Evolutionary conservation across 2,329 filamentous ascomycete species (phyloP).

Genomic region (Ophiostoma pallidulum): DNA sequence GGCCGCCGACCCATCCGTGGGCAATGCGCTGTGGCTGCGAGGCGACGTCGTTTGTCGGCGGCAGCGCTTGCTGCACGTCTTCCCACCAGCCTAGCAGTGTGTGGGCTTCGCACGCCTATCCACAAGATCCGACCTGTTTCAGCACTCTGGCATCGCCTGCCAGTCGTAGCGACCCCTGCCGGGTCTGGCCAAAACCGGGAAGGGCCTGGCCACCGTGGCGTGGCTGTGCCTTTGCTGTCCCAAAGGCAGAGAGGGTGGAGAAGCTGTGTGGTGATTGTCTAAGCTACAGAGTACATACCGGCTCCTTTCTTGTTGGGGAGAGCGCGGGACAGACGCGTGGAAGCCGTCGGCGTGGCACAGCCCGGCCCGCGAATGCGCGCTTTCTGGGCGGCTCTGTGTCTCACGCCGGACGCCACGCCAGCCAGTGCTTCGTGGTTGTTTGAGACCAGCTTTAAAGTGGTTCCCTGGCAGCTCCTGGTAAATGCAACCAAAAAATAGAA

Average conservation of each 20-base stretch:
- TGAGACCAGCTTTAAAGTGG: too few species aligned
- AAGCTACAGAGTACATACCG: too few species aligned
- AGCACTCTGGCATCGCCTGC: not conserved
- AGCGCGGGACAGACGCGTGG: too few species aligned
- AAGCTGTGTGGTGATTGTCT: not conserved
- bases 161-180: not conserved
- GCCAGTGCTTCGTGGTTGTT: not conserved
- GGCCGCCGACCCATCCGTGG: not conserved
- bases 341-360: not conserved
- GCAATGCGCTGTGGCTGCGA: not conserved
- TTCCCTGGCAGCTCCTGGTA: too few species aligned
- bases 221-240: constrained; percentile 9
- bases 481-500: too few species aligned
- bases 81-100: not conserved
- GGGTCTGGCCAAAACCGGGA: not conserved
- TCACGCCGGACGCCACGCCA: not conserved
- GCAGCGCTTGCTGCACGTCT: not conserved
- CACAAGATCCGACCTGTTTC: not conserved
- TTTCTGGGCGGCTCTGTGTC: not conserved
- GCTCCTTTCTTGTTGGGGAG: constrained; percentile 1
- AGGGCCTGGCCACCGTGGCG: constrained; percentile 6
- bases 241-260: not conserved
- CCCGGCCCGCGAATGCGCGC: not conserved
- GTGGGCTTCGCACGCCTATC: not conserved
- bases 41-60: constrained; percentile 1